A percentile compares a stretch with the other conserved stretches of the same genome.
Evolutionary conservation across 495 filamentous ascomycete genomes (phyloP).

Genomic region (Beverwykella pulmonaria): DNA sequence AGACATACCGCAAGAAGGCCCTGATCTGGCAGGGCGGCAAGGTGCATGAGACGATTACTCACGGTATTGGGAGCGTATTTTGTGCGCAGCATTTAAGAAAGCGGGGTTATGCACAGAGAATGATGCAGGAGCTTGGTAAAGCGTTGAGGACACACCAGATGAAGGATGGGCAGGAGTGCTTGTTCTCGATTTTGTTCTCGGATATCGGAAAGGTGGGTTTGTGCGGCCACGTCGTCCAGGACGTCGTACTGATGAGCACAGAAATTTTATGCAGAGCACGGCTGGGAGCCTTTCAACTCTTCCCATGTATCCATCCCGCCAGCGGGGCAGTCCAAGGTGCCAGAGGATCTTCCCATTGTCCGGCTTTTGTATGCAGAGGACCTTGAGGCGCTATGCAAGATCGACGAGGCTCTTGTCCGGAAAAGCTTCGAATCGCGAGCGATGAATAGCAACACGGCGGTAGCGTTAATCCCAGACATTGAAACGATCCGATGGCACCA

Average conservation of each 20-base stretch:
- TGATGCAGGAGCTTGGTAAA: constrained; percentile 63
- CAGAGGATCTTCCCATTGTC: constrained; percentile 42
- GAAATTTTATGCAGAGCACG: constrained; percentile 79
- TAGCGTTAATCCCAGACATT: constrained; percentile 74
- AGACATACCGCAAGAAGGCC: constrained; percentile 77
- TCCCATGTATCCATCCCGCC: constrained; percentile 48
- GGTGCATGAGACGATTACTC: constrained; percentile 67
- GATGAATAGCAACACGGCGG: constrained; percentile 46
- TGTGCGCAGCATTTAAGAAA: constrained; percentile 71
- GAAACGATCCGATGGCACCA: constrained; percentile 83
- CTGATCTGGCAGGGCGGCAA: constrained; percentile 53
- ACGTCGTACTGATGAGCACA: constrained; percentile 23
- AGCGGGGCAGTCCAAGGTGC: constrained; percentile 29
- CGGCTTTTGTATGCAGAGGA: constrained; percentile 54
- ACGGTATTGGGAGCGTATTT: constrained; percentile 88
- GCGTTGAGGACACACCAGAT: constrained; percentile 57
- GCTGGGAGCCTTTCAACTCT: constrained; percentile 76
- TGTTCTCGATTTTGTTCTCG: constrained; percentile 81
- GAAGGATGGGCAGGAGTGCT: constrained; percentile 47
- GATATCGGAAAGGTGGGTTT: constrained; percentile 80
- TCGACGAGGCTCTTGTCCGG: constrained; percentile 58
- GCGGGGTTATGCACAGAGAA: constrained; percentile 75
- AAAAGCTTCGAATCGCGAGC: constrained; percentile 41
- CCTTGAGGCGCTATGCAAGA: constrained; percentile 57
- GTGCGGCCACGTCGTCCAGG: background rate